phyloP scores from a whole-genome alignment of 202 grass and related monocot genomes.

The Saccharum hybrid region DNA sequence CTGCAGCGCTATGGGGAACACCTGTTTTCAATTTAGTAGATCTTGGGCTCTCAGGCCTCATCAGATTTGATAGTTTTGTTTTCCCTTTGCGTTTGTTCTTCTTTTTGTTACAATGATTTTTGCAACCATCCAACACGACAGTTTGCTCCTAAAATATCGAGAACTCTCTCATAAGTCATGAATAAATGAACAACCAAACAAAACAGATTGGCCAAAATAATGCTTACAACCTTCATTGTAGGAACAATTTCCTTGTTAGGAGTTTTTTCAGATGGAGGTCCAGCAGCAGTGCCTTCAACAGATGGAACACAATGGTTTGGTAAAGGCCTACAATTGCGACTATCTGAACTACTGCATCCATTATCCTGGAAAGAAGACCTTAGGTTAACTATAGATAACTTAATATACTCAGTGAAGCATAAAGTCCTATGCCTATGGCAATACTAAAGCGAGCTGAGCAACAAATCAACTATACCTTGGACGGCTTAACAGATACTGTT shows the following conservation, averaged over 20 bases:
- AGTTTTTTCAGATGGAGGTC: conserved; percentile 42
- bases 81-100: conserved; percentile 87
- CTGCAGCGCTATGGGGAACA: conserved; percentile 46
- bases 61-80: conserved; percentile 57
- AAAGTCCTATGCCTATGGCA: conserved; percentile 22
- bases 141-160: conserved; percentile 57
- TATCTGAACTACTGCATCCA: conserved; percentile 52
- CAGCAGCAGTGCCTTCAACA: conserved; percentile 28
- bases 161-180: conserved; percentile 29
- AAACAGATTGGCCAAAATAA: conserved; percentile 11
- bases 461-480: conserved; percentile 54
- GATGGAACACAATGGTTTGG: conserved; percentile 46
- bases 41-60: conserved; percentile 52
- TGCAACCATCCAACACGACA: conserved; percentile 51
- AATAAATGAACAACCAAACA: conserved; percentile 32
- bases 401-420: conserved; percentile 36
- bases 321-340: conserved; percentile 41
- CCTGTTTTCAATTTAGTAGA: conserved; percentile 51
- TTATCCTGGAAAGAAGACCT: conserved; percentile 57
- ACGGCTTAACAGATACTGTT: conserved; percentile 52
- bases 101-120: conserved; percentile 65
- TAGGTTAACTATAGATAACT: conserved; percentile 24
- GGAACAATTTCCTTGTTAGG: conserved; percentile 48
- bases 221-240: conserved; percentile 39
- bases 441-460: conserved; percentile 31